Conservation (phyloP, 257 asterid species). For the Petunia secreta region DNA sequence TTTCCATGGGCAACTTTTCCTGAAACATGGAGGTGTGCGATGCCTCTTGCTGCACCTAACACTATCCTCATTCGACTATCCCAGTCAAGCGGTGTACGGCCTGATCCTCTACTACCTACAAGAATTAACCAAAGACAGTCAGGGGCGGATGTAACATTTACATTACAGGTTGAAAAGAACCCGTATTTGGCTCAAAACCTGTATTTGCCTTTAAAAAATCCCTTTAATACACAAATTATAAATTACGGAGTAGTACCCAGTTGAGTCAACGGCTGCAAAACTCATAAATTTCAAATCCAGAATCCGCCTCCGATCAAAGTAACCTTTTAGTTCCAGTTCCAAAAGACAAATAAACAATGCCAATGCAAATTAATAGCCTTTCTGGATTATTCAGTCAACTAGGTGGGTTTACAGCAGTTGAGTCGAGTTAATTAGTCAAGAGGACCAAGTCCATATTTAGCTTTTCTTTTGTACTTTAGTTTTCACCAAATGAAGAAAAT, state of each 20-base stretch:
- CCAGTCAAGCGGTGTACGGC: constrained; percentile 97
- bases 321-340: background rate
- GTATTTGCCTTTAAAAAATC: too few relatives aligned
- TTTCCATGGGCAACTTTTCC: constrained; percentile 84
- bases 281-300: too few relatives aligned
- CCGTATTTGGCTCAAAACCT: too few relatives aligned
- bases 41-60: constrained; percentile 75
- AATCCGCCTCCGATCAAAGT: too few relatives aligned
- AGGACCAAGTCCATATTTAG: background rate
- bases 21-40: constrained; percentile 72
- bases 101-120: constrained; percentile 96
- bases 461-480: constrained; percentile 6
- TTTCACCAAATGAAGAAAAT: background rate
- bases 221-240: too few relatives aligned
- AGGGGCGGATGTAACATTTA: too few relatives aligned
- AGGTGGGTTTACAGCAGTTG: constrained; percentile 4
- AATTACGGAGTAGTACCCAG: too few relatives aligned
- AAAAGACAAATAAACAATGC: background rate
- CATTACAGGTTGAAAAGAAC: too few relatives aligned
- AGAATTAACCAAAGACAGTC: background rate
- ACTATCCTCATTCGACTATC: constrained; percentile 81
- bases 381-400: background rate
- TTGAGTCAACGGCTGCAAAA: too few relatives aligned
- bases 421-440: background rate
- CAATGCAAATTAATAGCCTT: background rate